phyloP scores from a whole-genome alignment of 2,329 filamentous ascomycete species.

The Karstenula rhodostoma region DNA sequence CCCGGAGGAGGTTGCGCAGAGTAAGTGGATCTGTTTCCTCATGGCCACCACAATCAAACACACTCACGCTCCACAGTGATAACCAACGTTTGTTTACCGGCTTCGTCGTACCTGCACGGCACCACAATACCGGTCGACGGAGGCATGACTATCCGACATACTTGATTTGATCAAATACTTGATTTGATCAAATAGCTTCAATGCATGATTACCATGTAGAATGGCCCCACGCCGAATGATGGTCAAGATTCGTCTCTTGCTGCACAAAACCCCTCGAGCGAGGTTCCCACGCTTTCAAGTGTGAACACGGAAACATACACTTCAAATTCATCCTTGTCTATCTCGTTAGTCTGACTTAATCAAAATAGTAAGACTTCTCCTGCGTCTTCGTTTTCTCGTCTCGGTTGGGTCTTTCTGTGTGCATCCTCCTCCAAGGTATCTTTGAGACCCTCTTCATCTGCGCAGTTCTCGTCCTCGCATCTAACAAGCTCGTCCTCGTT shows the following conservation, averaged over 20 bases:
- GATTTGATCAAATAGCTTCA: not conserved
- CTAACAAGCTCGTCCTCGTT: too few relatives aligned
- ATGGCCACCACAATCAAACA: not conserved
- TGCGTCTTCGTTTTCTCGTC: too few relatives aligned
- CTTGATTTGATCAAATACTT: not conserved
- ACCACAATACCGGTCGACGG: not conserved
- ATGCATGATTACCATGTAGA: not conserved
- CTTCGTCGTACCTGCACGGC: not conserved
- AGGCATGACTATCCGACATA: constrained; percentile 1
- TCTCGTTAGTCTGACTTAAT: too few relatives aligned
- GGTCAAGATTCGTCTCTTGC: not conserved
- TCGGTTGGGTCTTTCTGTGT: too few relatives aligned
- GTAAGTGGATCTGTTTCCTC: not conserved
- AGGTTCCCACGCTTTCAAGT: too few relatives aligned
- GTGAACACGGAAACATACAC: too few relatives aligned
- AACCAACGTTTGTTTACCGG: not conserved
- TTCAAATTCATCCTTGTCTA: too few relatives aligned
- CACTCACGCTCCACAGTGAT: not conserved
- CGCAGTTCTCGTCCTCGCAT: too few relatives aligned
- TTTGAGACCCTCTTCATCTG: too few relatives aligned
- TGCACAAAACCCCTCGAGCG: not conserved
- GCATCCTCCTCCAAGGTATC: too few relatives aligned
- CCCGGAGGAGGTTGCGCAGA: not conserved
- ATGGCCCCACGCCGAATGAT: not conserved
- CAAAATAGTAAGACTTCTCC: too few relatives aligned